A percentile compares a stretch with the other conserved stretches of the same genome.
Conservation (phyloP, 2,329 filamentous ascomycete species). For the Meredithiella fracta region DNA sequence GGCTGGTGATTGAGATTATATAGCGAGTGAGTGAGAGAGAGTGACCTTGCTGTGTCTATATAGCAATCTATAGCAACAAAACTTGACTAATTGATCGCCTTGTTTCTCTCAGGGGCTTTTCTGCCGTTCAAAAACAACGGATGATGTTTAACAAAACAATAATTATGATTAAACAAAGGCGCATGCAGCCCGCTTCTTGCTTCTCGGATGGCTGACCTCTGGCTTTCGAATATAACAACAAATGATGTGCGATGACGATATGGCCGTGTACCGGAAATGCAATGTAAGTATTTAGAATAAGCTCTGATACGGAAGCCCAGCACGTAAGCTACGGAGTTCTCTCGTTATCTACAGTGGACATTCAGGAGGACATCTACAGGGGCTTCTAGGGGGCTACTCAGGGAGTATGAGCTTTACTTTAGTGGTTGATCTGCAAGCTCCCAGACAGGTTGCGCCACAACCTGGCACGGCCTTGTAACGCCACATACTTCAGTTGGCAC, state of each 20-base stretch:
- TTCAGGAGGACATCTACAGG: background rate
- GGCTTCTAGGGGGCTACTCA: background rate
- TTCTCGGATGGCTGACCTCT: background rate
- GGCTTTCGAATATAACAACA: background rate
- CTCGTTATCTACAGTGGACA: background rate
- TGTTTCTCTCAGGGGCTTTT: background rate
- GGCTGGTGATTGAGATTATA: no score
- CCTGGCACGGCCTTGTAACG: background rate
- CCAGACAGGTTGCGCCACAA: no score
- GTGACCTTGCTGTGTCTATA: no score
- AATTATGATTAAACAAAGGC: background rate
- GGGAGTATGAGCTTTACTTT: background rate
- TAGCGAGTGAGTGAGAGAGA: background rate
- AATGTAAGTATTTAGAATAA: background rate
- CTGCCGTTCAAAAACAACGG: background rate
- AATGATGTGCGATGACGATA: slow-evolving; percentile 1
- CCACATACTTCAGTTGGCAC: background rate
- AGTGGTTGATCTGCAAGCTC: background rate
- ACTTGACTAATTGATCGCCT: background rate
- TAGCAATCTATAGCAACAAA: no score
- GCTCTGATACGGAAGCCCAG: no score
- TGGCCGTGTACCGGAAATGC: background rate
- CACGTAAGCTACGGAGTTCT: background rate
- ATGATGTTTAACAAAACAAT: background rate
- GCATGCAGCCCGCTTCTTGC: background rate